Conservation (phyloP, 129 eudicot genomes). For the Flaveria trinervia region DNA sequence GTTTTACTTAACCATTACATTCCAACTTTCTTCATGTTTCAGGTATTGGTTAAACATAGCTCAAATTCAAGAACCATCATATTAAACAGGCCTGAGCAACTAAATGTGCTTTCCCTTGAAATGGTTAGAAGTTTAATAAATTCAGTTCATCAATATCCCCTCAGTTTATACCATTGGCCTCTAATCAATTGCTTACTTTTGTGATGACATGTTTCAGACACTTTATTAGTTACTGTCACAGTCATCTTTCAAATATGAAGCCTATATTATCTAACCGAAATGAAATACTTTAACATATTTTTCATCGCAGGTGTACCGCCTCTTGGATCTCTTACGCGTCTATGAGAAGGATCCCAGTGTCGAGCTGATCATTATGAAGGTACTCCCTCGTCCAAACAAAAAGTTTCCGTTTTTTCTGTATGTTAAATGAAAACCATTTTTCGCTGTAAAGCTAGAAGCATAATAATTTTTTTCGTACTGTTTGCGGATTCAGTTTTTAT, state of each 20-base stretch:
- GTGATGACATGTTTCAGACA: background rate
- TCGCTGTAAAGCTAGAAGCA: too few relatives aligned
- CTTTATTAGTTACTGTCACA: too few relatives aligned
- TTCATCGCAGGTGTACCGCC: conserved; percentile 52
- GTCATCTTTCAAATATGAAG: too few relatives aligned
- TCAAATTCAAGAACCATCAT: conserved; percentile 46
- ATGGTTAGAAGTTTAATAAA: conserved; percentile 48
- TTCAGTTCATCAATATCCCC: background rate
- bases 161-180: background rate
- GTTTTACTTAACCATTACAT: too few relatives aligned
- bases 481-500: background rate
- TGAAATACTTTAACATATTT: background rate
- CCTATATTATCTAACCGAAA: background rate
- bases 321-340: conserved; percentile 69
- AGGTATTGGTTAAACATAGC: conserved; percentile 70
- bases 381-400: too few relatives aligned
- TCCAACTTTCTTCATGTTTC: conserved; percentile 17
- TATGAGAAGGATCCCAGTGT: conserved; percentile 61
- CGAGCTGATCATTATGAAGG: conserved; percentile 69
- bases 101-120: conserved; percentile 63
- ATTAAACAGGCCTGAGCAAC: conserved; percentile 75
- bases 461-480: background rate
- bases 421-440: too few relatives aligned
- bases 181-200: background rate
- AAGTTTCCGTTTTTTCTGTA: conserved; percentile 4